Evolutionary conservation across 1,284 basidiomycete species (phyloP).

Genomic region (Boletus sp.): DNA sequence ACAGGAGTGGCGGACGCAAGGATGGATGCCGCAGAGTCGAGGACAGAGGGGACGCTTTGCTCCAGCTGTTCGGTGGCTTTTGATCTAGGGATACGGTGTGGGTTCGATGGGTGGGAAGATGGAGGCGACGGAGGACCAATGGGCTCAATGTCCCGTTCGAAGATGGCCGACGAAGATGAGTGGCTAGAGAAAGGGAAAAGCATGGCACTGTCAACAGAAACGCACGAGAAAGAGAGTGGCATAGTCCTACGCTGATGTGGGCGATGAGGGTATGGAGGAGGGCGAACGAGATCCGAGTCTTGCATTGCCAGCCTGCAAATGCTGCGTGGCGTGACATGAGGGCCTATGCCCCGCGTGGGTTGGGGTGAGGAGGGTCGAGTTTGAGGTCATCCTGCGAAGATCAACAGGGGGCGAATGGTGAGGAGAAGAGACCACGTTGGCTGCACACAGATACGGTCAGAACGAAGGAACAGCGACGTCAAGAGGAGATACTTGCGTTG

Average conservation of each 20-base stretch:
- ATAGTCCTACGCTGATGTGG: conserved; percentile 59
- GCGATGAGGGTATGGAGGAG: conserved; percentile 68
- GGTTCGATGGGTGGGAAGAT: conserved; percentile 46
- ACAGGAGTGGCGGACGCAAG: conserved; percentile 45
- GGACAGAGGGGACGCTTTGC: conserved; percentile 67
- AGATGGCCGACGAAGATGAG: conserved; percentile 75
- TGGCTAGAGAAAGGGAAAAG: conserved; percentile 42
- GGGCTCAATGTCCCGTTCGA: conserved; percentile 78
- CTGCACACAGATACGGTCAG: conserved; percentile 6
- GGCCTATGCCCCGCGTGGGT: conserved; percentile 39
- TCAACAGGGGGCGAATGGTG: conserved; percentile 36
- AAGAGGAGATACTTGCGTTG: conserved; percentile 14
- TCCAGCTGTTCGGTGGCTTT: conserved; percentile 69
- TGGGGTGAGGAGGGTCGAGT: conserved; percentile 38
- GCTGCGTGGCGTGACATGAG: conserved; percentile 41
- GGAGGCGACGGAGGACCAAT: conserved; percentile 47
- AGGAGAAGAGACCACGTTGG: conserved; percentile 12
- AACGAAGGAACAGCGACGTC: not conserved
- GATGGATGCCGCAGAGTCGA: conserved; percentile 68
- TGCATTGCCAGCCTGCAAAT: conserved; percentile 36
- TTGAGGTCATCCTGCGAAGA: conserved; percentile 43
- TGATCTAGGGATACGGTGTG: conserved; percentile 67
- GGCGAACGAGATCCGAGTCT: conserved; percentile 59
- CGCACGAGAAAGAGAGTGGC: conserved; percentile 14
- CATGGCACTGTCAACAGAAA: conserved; percentile 11